Evolutionary conservation across 225 moss, liverwort and hornwort species (phyloP).

Genomic region (Ulota crispa): DNA sequence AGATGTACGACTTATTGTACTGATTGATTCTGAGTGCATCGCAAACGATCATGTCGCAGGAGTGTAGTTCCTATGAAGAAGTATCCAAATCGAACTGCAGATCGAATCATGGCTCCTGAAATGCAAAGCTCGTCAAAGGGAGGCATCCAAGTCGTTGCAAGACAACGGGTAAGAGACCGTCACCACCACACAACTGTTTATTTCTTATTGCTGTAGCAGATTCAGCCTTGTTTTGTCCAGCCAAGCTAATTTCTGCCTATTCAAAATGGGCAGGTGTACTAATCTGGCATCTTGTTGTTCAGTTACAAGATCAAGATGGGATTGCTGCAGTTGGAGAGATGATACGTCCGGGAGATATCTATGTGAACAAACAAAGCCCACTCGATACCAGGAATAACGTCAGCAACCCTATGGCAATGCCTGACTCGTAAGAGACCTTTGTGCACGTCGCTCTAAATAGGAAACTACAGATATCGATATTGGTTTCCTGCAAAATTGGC

Average conservation of each 20-base stretch:
- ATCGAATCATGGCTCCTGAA: constrained; percentile 93
- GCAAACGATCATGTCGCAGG: constrained; percentile 43
- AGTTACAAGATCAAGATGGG: constrained; percentile 97
- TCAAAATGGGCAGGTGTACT: background rate
- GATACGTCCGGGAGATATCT: constrained; percentile 96
- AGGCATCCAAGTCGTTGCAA: constrained; percentile 69
- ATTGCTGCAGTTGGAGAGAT: constrained; percentile 99
- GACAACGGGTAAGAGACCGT: constrained; percentile 41
- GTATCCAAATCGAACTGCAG: constrained; percentile 90
- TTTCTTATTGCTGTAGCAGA: background rate
- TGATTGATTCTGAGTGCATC: background rate
- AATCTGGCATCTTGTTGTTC: constrained; percentile 25
- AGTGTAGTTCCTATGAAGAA: constrained; percentile 84
- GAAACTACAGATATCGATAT: constrained; percentile 5
- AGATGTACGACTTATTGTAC: background rate
- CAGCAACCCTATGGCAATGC: constrained; percentile 92
- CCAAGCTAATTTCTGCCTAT: background rate
- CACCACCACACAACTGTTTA: background rate
- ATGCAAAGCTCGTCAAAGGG: constrained; percentile 70
- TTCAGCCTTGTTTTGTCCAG: constrained; percentile 10
- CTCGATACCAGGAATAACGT: constrained; percentile 80
- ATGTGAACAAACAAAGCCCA: constrained; percentile 97
- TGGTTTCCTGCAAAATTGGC: background rate
- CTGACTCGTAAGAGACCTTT: constrained; percentile 65
- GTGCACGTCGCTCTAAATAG: background rate